Evolutionary conservation across 2,329 filamentous ascomycete genomes (phyloP).

Genomic region (Chaetothyriales sp.): DNA sequence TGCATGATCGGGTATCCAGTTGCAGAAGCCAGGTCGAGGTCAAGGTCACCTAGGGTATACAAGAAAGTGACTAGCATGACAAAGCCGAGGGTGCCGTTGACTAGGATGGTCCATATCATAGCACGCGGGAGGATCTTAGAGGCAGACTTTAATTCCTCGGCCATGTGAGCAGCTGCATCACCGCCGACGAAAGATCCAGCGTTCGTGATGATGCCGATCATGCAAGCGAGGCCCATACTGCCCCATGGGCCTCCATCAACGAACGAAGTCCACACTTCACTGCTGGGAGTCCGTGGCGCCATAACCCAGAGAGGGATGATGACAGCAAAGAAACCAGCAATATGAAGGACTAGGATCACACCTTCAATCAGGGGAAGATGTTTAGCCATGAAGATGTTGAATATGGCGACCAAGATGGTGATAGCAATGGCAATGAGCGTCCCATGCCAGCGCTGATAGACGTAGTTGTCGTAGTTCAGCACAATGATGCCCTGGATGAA

Average conservation of each 20-base stretch:
- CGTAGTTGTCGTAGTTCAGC: constrained; percentile 28
- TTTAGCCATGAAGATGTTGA: constrained; percentile 29
- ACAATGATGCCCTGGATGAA: constrained; percentile 33
- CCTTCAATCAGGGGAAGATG: constrained; percentile 28
- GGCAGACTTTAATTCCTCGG: constrained; percentile 29
- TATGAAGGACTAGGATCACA: constrained; percentile 28
- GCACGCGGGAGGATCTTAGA: constrained; percentile 24
- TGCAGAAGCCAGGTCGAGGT: constrained; percentile 16
- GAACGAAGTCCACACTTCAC: constrained; percentile 29
- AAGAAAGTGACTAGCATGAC: constrained; percentile 27
- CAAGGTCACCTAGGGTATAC: constrained; percentile 26
- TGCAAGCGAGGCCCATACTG: not conserved
- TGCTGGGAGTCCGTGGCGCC: constrained; percentile 24
- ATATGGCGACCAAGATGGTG: constrained; percentile 24
- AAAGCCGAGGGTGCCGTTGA: constrained; percentile 28
- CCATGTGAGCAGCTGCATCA: constrained; percentile 28
- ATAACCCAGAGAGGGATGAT: constrained; percentile 31
- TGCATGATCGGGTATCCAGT: constrained; percentile 25
- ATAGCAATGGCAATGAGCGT: constrained; percentile 31
- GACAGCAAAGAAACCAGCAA: constrained; percentile 29
- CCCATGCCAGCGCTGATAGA: constrained; percentile 30
- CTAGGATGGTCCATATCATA: constrained; percentile 24
- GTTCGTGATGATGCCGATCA: constrained; percentile 19
- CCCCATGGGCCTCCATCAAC: constrained; percentile 28
- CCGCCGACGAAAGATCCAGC: constrained; percentile 13